A percentile compares a stretch with the other conserved stretches of the same genome.
These are phyloP conservation scores for Nakazawaea anatomiae DNA, from an alignment of 805 yeast genomes.

Conservation along the genomic window DNA sequence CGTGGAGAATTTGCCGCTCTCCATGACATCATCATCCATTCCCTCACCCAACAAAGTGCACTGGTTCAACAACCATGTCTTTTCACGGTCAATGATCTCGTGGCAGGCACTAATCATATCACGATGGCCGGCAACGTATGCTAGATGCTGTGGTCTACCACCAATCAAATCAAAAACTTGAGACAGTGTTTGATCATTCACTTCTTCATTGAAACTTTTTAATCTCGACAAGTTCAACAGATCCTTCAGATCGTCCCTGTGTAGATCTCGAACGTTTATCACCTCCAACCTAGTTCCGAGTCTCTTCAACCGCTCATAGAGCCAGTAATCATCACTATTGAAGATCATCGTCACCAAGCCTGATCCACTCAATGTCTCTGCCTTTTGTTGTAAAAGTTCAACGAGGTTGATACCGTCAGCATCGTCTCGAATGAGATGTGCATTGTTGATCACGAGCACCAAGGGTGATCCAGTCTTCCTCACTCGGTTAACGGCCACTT, in stretches of 20 bases:
- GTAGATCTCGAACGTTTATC: conserved; percentile 60
- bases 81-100: conserved; percentile 68
- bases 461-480: conserved; percentile 46
- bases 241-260: conserved; percentile 45
- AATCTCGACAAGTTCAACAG: conserved; percentile 49
- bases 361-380: conserved; percentile 70
- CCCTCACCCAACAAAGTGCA: conserved; percentile 71
- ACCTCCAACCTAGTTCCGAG: conserved; percentile 73
- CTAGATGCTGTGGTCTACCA: conserved; percentile 79
- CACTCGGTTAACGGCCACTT: conserved; percentile 53
- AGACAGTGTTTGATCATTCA: conserved; percentile 38
- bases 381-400: conserved; percentile 77
- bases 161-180: conserved; percentile 66
- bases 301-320: conserved; percentile 67
- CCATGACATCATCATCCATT: conserved; percentile 91
- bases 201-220: conserved; percentile 30
- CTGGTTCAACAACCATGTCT: conserved; percentile 80
- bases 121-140: conserved; percentile 57
- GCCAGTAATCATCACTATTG: conserved; percentile 84
- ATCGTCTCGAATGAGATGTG: conserved; percentile 71
- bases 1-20: conserved; percentile 67
- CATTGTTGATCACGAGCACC: conserved; percentile 63
- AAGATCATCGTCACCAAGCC: conserved; percentile 63
- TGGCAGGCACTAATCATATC: conserved; percentile 60
- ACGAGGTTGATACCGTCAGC: conserved; percentile 67